A percentile compares a stretch with the other conserved stretches of the same genome.
Evolutionary conservation across 1,284 basidiomycete genomes (phyloP).

Genomic region (Sanghuangporus weigelae): DNA sequence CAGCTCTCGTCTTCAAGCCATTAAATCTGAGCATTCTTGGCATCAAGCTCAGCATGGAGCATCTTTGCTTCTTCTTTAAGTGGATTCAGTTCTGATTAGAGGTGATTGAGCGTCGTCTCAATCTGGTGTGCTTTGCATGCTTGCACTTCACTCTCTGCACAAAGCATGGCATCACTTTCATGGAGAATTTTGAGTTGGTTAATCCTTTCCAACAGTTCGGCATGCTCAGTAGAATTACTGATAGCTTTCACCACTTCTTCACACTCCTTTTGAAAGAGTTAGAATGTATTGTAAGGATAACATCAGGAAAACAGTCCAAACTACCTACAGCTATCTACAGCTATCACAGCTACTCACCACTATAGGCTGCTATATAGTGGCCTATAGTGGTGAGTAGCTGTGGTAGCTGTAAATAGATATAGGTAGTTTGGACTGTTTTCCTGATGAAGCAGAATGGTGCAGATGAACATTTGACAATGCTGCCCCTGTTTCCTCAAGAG

Average conservation of each 20-base stretch:
- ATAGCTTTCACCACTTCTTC: constrained; percentile 66
- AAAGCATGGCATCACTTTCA: constrained; percentile 83
- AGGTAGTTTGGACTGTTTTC: too few species aligned
- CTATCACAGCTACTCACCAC: too few species aligned
- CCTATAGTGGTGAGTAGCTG: constrained; percentile 3
- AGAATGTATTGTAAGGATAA: too few species aligned
- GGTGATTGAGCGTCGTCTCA: too few species aligned
- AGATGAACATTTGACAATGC: constrained; percentile 55
- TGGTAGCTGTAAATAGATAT: too few species aligned
- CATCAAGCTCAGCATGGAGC: constrained; percentile 70
- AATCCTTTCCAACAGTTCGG: constrained; percentile 83
- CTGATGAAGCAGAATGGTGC: background rate
- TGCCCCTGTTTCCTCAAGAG: constrained; percentile 63
- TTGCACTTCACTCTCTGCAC: constrained; percentile 68
- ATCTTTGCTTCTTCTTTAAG: constrained; percentile 66
- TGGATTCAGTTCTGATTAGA: constrained; percentile 68
- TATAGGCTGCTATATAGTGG: too few species aligned
- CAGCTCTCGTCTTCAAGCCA: constrained; percentile 76
- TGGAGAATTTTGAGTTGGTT: constrained; percentile 83
- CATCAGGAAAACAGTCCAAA: too few species aligned
- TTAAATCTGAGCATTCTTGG: constrained; percentile 61
- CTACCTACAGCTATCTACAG: too few species aligned
- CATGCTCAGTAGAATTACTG: constrained; percentile 74
- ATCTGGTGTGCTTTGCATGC: constrained; percentile 58
- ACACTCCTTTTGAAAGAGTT: too few species aligned